phyloP scores from a whole-genome alignment of 257 asterid genomes.

The Solanum etuberosum region DNA sequence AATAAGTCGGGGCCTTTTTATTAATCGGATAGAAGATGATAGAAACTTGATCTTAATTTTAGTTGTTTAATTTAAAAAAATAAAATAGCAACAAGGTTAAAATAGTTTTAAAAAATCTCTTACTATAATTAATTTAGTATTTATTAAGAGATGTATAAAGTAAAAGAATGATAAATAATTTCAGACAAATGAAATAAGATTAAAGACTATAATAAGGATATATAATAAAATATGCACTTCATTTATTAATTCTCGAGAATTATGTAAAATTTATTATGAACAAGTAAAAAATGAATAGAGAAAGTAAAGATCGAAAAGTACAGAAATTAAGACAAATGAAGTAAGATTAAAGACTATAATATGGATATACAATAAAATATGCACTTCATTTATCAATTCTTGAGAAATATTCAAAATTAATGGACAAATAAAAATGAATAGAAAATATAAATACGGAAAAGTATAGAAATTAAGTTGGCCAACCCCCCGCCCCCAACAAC shows the following conservation, averaged over 20 bases:
- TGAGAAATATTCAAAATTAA: background rate
- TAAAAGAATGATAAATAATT: no score
- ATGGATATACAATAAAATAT: background rate
- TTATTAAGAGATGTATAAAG: no score
- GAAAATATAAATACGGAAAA: background rate
- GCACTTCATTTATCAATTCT: background rate
- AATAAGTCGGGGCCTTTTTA: background rate
- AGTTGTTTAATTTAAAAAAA: background rate
- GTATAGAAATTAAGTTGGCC: background rate
- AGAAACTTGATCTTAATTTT: no score
- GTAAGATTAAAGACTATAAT: background rate
- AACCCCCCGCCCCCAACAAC: background rate
- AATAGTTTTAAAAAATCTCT: background rate
- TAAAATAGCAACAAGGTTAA: background rate
- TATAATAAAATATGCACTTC: background rate
- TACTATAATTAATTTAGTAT: background rate
- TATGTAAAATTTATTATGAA: background rate
- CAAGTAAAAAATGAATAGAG: background rate
- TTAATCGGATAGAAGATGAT: no score
- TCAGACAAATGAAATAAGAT: background rate
- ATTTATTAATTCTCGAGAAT: background rate
- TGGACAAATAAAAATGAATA: no score
- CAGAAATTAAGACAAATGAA: background rate
- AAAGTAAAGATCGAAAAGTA: background rate
- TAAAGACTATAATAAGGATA: background rate